A percentile compares a stretch with the other conserved stretches of the same genome.
These are phyloP conservation scores for Thuidium tamariscinum DNA, from an alignment of 225 moss, liverwort and hornwort species.

Conservation along the genomic window DNA sequence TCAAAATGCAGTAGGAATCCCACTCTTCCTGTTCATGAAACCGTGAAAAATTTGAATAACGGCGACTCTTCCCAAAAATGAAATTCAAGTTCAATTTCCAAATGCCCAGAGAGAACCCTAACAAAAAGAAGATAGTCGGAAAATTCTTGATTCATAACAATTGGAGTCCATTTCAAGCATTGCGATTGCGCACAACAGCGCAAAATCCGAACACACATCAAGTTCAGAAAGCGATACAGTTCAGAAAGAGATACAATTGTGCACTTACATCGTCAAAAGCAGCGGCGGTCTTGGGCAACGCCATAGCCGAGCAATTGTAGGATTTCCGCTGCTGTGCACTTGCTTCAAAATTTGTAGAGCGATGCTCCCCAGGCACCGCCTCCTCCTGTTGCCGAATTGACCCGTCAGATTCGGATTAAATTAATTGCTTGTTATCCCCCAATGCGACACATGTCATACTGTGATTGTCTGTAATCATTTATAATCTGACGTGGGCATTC, in stretches of 20 bases:
- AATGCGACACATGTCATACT: background rate
- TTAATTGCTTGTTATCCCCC: background rate
- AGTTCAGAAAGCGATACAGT: background rate
- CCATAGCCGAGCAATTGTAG: background rate
- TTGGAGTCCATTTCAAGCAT: background rate
- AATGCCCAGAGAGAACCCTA: background rate
- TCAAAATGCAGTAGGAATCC: background rate
- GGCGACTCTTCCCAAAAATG: background rate
- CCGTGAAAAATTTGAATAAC: background rate
- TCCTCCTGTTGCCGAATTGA: background rate
- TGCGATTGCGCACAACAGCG: background rate
- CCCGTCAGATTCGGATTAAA: background rate
- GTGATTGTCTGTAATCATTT: background rate
- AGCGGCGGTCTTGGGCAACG: background rate
- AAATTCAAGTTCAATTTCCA: background rate
- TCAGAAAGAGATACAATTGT: background rate
- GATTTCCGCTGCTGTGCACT: background rate
- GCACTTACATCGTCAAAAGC: constrained; percentile 8
- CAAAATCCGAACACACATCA: background rate
- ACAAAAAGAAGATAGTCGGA: background rate
- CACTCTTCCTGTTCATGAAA: background rate
- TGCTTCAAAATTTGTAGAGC: background rate
- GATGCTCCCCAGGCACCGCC: background rate
- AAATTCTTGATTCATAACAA: background rate
- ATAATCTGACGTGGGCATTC: background rate